A percentile compares a stretch with the other conserved stretches of the same genome.
Conservation (phyloP, 148 eudicot genomes). For the Vaccinium vitisidaea region DNA sequence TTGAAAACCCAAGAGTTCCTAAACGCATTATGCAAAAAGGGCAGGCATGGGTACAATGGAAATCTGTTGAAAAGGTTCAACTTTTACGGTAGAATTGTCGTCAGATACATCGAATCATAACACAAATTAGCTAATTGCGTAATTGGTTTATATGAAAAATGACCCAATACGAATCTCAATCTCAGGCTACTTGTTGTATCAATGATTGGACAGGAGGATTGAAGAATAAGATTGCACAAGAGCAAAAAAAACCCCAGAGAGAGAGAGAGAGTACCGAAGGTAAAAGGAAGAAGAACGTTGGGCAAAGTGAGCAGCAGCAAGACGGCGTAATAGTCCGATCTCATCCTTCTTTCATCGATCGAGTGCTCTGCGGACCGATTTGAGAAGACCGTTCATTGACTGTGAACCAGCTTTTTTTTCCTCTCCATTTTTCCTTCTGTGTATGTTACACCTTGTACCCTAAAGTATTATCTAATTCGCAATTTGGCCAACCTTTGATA, state of each 20-base stretch:
- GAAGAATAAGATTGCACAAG: background rate
- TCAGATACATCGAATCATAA: background rate
- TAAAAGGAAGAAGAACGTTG: slow-evolving; percentile 9
- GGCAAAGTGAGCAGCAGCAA: slow-evolving; percentile 11
- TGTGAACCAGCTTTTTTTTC: background rate
- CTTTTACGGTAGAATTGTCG: background rate
- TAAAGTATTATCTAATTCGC: background rate
- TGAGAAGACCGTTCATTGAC: slow-evolving; percentile 6
- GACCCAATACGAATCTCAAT: background rate
- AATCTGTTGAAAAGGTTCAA: background rate
- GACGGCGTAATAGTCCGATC: background rate
- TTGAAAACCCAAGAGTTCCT: too few species aligned
- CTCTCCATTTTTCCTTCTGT: background rate
- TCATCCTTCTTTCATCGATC: slow-evolving; percentile 13
- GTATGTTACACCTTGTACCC: background rate
- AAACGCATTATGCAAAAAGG: background rate
- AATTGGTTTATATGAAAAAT: background rate
- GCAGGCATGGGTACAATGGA: background rate
- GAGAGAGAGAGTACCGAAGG: slow-evolving; percentile 20
- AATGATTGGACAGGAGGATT: background rate
- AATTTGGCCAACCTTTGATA: background rate
- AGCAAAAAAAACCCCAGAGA: slow-evolving; percentile 1
- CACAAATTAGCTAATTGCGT: background rate
- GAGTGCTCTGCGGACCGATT: background rate
- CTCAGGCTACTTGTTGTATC: background rate